Conservation (phyloP, 2,329 filamentous ascomycete species). For the Fusarium phyllophilum region DNA sequence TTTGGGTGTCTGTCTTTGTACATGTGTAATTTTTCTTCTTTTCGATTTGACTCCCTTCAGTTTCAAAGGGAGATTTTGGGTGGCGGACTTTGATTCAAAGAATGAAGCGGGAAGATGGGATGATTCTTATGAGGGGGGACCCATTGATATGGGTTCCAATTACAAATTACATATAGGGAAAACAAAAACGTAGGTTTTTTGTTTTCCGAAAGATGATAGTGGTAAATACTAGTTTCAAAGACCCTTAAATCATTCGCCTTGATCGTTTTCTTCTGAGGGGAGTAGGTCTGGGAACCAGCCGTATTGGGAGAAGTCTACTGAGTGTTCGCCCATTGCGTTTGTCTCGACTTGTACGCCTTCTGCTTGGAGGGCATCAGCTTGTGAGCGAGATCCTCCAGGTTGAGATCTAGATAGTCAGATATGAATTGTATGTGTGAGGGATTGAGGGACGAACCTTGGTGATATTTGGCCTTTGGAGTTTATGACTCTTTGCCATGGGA, state of each 20-base stretch:
- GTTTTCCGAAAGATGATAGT: slow-evolving; percentile 37
- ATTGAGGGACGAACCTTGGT: slow-evolving; percentile 67
- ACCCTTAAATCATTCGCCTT: slow-evolving; percentile 11
- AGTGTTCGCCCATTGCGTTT: slow-evolving; percentile 61
- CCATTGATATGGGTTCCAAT: slow-evolving; percentile 32
- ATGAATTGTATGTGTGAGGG: fast-evolving
- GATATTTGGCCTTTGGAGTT: slow-evolving; percentile 89
- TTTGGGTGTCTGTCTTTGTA: slow-evolving; percentile 31
- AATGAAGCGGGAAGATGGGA: slow-evolving; percentile 45
- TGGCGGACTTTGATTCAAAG: slow-evolving; percentile 27
- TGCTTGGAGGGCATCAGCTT: slow-evolving; percentile 60
- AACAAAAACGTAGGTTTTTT: neutral
- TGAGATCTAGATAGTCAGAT: slow-evolving; percentile 54
- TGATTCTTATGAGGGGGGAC: slow-evolving; percentile 39
- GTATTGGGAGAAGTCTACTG: slow-evolving; percentile 61
- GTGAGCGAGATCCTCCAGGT: slow-evolving; percentile 59
- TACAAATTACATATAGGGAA: slow-evolving; percentile 42
- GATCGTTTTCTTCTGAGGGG: slow-evolving; percentile 54
- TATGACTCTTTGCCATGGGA: slow-evolving; percentile 95
- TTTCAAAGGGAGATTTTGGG: slow-evolving; percentile 4
- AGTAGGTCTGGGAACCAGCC: slow-evolving; percentile 66
- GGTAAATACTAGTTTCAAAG: slow-evolving; percentile 44
- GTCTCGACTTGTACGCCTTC: slow-evolving; percentile 64
- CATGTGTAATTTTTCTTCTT: slow-evolving; percentile 31
- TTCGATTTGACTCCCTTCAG: neutral